A percentile compares a stretch with the other conserved stretches of the same genome.
Conservation (phyloP, 1,139 yeast species). For the Pichia sp. region DNA sequence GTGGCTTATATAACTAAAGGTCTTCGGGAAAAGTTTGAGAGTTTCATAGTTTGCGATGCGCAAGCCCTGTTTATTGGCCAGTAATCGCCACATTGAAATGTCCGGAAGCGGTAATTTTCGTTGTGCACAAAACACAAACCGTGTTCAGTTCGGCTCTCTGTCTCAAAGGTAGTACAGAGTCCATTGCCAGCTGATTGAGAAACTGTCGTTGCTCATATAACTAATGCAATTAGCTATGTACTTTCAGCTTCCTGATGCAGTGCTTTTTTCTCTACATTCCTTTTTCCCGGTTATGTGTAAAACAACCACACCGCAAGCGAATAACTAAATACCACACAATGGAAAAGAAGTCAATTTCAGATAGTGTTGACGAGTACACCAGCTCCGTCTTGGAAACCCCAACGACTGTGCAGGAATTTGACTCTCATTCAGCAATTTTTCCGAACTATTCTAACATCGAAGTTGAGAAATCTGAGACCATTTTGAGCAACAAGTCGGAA, state of each 20-base stretch:
- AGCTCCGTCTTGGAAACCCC: conserved; percentile 3
- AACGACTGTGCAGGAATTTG: neutral
- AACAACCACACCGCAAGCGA: too few species aligned
- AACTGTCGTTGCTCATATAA: too few species aligned
- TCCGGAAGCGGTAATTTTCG: conserved; percentile 5
- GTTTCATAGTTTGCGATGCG: neutral
- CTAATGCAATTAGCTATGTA: too few species aligned
- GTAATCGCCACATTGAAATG: conserved; percentile 1
- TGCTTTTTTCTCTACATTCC: too few species aligned
- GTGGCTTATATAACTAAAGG: neutral
- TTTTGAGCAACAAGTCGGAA: neutral
- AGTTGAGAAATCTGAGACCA: neutral
- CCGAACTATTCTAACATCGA: neutral
- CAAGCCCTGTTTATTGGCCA: neutral
- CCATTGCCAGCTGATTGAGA: too few species aligned
- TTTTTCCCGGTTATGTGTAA: too few species aligned
- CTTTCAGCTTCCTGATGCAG: too few species aligned
- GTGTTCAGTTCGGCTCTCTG: neutral
- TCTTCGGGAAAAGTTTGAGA: neutral
- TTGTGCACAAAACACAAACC: neutral
- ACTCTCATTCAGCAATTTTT: neutral
- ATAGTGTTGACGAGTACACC: neutral
- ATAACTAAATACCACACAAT: neutral
- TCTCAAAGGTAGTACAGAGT: too few species aligned
- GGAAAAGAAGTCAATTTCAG: neutral